Base-by-base conservation (phyloP, 805 yeast species). In the Spencermartinsiella europaea region DNA sequence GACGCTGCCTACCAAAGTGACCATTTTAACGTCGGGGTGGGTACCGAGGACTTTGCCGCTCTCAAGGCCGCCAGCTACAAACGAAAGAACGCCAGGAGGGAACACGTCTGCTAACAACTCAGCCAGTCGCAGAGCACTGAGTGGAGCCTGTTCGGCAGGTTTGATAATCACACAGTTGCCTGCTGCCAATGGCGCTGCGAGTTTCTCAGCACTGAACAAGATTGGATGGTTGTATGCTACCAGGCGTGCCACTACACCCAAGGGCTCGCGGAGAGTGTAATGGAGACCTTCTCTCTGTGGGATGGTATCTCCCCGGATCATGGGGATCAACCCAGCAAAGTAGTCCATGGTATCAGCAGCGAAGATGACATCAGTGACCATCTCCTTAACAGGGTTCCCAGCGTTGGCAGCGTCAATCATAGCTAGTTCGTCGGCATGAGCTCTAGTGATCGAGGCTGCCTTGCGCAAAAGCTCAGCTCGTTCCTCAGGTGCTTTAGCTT, bases 1-100 rank as follows among this genome's bases (percentile, higher is more conserved):
- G 40, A 96, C 88, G 34, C 96, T 87, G 53, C 97, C 97, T 47
- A 96, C 90, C 71, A 89, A 90, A 4, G 96, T 95, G 62, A 90
- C 74, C 75, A 89, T 89, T 69, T 83, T 82, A 60, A 89, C 80
- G 41, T 72, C 79, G 48, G 69, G 63, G 65, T 84, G 93, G 10
- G 67, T 51, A 2, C 87, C 79, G 53, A 86, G 65, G 1, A 80
- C 79, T 47, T 76, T 72, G 44, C 95, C 95, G 8, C 85, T 85
- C 45, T 70, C 75, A 37, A 74, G 64, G 45, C 95, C 95, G 2
- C 87, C 95, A 42, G 82, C 75, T 46, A 85, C 65, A 40, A 86
- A 76, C 66, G 84, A 84, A 53, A 83, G 75, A 22, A 80, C 85
- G 50, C 90, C 91, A 5, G 85, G 74, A 37, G 90, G 91, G 69